Conservation (phyloP, 2,329 filamentous ascomycete species). For the Metarhizium anisopliae region DNA sequence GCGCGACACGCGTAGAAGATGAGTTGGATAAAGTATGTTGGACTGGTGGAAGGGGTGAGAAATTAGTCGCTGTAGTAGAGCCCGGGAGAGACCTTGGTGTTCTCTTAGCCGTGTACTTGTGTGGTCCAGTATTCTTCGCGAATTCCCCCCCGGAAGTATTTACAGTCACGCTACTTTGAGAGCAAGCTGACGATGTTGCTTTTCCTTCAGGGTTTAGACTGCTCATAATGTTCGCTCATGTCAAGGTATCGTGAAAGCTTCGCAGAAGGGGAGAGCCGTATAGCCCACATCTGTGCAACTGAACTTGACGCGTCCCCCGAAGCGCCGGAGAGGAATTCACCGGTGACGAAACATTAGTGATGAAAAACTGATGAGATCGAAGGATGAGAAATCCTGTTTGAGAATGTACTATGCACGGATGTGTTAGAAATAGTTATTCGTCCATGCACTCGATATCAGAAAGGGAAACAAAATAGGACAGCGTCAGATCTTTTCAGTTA, state of each 20-base stretch:
- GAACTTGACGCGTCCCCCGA: not conserved
- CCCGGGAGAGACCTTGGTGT: not conserved
- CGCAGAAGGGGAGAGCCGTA: not conserved
- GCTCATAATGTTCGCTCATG: slow-evolving; percentile 7
- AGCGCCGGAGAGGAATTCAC: not conserved
- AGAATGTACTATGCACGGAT: not conserved
- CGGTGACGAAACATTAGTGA: not conserved
- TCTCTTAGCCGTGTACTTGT: slow-evolving; percentile 7
- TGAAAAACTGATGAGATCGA: not conserved
- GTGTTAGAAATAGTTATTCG: slow-evolving; percentile 1
- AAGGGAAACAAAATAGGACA: slow-evolving; percentile 6
- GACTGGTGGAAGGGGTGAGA: not conserved
- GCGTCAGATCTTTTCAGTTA: slow-evolving; percentile 74
- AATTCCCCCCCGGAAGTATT: not conserved
- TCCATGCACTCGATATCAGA: not conserved
- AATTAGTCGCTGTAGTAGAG: too few relatives aligned
- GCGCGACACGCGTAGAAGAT: too few relatives aligned
- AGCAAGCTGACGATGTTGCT: not conserved
- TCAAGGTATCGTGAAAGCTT: not conserved
- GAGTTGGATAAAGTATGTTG: not conserved
- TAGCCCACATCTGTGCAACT: not conserved
- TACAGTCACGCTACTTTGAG: not conserved
- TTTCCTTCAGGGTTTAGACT: not conserved
- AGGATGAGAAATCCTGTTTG: not conserved
- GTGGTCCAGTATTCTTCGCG: not conserved